Evolutionary conservation across 352 stramenopile species (phyloP).

Genomic region (Pythium plurisporium): DNA sequence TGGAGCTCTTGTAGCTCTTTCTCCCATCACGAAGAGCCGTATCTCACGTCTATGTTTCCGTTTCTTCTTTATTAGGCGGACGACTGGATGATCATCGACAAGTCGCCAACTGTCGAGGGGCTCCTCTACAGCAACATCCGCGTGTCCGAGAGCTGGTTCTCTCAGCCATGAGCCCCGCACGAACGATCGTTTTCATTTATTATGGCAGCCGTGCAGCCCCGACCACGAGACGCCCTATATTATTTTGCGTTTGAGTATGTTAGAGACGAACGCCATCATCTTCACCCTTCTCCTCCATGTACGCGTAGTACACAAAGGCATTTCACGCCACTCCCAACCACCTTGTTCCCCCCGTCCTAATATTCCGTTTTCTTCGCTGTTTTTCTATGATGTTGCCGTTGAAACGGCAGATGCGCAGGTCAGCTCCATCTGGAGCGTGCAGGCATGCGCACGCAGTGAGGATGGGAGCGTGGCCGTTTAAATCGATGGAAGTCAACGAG

Average conservation of each 20-base stretch:
- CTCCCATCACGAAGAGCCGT: background rate
- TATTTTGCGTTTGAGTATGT: constrained; percentile 12
- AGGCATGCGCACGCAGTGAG: no score
- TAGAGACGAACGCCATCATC: constrained; percentile 3
- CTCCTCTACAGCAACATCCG: constrained; percentile 5
- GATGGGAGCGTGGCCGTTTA: no score
- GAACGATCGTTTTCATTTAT: constrained; percentile 3
- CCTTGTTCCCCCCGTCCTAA: no score
- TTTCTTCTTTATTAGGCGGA: constrained; percentile 30
- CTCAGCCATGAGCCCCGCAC: background rate
- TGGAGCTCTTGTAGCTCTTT: background rate
- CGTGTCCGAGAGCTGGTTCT: constrained; percentile 22
- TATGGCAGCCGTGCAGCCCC: background rate
- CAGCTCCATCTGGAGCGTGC: no score
- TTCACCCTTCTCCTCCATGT: constrained; percentile 1
- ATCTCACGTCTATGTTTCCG: constrained; percentile 6
- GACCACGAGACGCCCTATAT: constrained; percentile 11
- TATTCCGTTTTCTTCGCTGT: no score
- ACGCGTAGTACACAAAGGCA: constrained; percentile 8
- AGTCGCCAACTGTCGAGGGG: constrained; percentile 64
- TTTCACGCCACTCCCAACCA: background rate
- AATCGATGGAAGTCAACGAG: no score
- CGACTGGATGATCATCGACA: constrained; percentile 76
- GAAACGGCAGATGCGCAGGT: no score
- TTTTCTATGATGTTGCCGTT: no score